phyloP scores from a whole-genome alignment of 495 filamentous ascomycete genomes.

The Geoglossum glabrum region DNA sequence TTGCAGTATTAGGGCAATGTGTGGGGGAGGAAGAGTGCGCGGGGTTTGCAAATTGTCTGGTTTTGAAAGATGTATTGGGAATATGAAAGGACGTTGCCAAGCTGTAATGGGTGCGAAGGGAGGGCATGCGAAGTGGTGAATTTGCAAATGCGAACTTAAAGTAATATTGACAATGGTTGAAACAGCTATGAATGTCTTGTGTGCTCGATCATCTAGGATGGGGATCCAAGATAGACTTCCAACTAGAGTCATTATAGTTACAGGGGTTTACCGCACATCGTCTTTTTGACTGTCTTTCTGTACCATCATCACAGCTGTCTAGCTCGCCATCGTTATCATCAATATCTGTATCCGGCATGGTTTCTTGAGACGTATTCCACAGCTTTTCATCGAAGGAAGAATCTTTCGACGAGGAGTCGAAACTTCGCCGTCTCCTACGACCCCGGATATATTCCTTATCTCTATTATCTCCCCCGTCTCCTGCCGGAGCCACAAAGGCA shows the following conservation, averaged over 20 bases:
- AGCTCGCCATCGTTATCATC: not conserved
- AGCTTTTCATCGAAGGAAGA: not conserved
- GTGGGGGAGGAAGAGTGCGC: constrained; percentile 13
- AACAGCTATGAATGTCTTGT: not conserved
- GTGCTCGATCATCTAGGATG: not conserved
- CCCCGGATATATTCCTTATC: not conserved
- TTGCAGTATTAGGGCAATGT: constrained; percentile 1
- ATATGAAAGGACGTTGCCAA: constrained; percentile 12
- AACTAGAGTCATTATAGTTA: not conserved
- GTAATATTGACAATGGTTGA: not conserved
- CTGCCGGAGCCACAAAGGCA: not conserved
- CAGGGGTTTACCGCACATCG: not conserved
- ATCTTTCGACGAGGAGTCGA: not conserved
- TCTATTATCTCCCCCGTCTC: not conserved
- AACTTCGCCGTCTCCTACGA: not conserved
- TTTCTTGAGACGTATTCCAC: not conserved
- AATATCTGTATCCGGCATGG: not conserved
- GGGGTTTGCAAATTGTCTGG: constrained; percentile 8
- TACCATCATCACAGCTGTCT: not conserved
- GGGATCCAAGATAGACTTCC: not conserved
- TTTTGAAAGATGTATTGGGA: constrained; percentile 10
- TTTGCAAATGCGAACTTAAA: not conserved
- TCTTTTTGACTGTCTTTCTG: not conserved
- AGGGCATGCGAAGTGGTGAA: constrained; percentile 17
- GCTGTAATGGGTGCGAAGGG: constrained; percentile 17